A percentile compares a stretch with the other conserved stretches of the same genome.
Evolutionary conservation across 2,329 filamentous ascomycete genomes (phyloP).

Genomic region (Phyllosticta citriasiana): DNA sequence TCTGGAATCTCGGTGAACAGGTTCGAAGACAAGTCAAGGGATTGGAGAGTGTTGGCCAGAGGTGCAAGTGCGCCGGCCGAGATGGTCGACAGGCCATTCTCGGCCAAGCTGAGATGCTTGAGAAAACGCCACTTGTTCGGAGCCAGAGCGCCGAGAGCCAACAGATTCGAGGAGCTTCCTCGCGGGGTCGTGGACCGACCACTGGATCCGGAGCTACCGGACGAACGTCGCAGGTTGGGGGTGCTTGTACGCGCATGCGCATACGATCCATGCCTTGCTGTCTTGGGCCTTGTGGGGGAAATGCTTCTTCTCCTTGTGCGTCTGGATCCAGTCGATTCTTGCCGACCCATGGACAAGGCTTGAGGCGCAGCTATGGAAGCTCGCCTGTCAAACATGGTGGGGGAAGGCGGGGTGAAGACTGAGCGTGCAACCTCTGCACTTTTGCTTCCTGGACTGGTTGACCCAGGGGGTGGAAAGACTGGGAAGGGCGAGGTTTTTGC

Average conservation of each 20-base stretch:
- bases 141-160: conserved; percentile 62
- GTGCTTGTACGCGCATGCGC: conserved; percentile 54
- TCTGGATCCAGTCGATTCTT: conserved; percentile 45
- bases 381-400: conserved; percentile 28
- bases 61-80: conserved; percentile 66
- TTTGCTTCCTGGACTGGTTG: conserved; percentile 51
- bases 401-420: conserved; percentile 42
- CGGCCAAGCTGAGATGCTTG: conserved; percentile 80
- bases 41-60: conserved; percentile 78
- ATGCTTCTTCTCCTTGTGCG: conserved; percentile 57
- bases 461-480: conserved; percentile 55
- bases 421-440: conserved; percentile 59
- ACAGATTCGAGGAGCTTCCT: conserved; percentile 69
- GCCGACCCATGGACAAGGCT: conserved; percentile 38
- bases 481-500: conserved; percentile 79
- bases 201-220: conserved; percentile 83
- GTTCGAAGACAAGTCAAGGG: conserved; percentile 85
- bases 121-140: conserved; percentile 91
- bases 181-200: conserved; percentile 44
- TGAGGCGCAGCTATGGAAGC: conserved; percentile 41
- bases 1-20: conserved; percentile 92
- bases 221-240: conserved; percentile 75
- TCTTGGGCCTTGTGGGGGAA: conserved; percentile 68
- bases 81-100: conserved; percentile 80
- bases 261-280: conserved; percentile 60